Evolutionary conservation across 2,329 filamentous ascomycete species (phyloP), one percentile per base, ranked within the genome.

Genomic region (Nothopassalora personata): DNA sequence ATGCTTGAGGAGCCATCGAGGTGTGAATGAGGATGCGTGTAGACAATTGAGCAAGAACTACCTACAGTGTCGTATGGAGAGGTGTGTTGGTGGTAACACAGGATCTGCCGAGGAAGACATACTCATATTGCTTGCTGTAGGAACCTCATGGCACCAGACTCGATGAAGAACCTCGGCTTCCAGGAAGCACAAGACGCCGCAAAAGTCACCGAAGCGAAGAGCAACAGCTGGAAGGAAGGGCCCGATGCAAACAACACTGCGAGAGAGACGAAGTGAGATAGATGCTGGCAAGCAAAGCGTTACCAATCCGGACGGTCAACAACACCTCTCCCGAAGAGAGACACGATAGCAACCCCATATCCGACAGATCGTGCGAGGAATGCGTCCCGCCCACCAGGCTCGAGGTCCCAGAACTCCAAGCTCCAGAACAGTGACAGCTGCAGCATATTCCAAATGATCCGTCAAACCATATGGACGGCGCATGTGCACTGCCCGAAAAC

Each of bases 71-170:
- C 86, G 94, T 52, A 99, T 99, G 94, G 93, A 97, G 67, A 85
- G 87, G 91, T 96, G 79, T 72, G 43, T 5, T 7, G 15, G 9
- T 5, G n/a, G n/a, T n/a, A n/a, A 15, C 7, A 9, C 8, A 23
- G 8, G 10, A 31, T 31, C 11, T 13, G 1, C n/a, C 10, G 39
- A 31, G 15, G 36, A 27, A 5, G 10, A 15, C 19, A 19, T 36
- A 23, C 33, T 53, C 1, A 53, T 18, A 28, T n/a, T 19, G 8
- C n/a, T 27, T 23, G n/a, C 13, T 28, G 36, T 60, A 70, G 91
- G 67, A 97, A 97, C 71, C 79, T 99, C 33, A 99, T 99, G 94
- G 92, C 92, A 7, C 90, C 84, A 67, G 94, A 99, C 71, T 90
- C 96, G 60, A 94, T 97, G 75, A 91, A 89, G 75, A 99, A 99